Evolutionary conservation across 768 basidiomycete genomes (phyloP).

Genomic region (Galerina sulciceps): DNA sequence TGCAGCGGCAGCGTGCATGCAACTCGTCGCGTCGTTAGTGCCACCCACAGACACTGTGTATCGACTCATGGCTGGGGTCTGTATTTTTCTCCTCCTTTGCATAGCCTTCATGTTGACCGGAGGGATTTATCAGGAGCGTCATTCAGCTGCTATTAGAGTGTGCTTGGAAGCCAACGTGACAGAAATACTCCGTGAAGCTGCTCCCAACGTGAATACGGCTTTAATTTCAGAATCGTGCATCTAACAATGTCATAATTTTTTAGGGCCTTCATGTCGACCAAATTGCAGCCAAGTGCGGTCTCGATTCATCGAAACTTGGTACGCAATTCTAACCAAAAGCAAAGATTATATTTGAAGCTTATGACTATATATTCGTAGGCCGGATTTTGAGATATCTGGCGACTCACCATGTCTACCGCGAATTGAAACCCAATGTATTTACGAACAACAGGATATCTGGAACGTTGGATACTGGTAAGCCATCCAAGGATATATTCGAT

Average conservation of each 20-base stretch:
- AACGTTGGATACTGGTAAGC: slow-evolving; percentile 35
- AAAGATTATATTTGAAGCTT: too few relatives aligned
- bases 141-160: slow-evolving; percentile 32
- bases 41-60: slow-evolving; percentile 30
- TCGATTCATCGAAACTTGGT: slow-evolving; percentile 39
- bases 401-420: slow-evolving; percentile 41
- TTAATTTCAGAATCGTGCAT: neutral
- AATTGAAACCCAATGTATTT: slow-evolving; percentile 39
- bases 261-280: slow-evolving; percentile 38
- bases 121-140: slow-evolving; percentile 22
- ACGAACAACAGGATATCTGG: slow-evolving; percentile 42
- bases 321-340: slow-evolving; percentile 6
- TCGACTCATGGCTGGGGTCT: slow-evolving; percentile 27
- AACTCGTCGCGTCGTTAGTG: slow-evolving; percentile 30
- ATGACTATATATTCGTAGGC: slow-evolving; percentile 22
- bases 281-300: slow-evolving; percentile 32
- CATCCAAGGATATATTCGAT: slow-evolving; percentile 28
- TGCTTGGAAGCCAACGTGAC: slow-evolving; percentile 38
- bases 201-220: slow-evolving; percentile 27
- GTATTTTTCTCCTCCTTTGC: slow-evolving; percentile 6
- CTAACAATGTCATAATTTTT: neutral
- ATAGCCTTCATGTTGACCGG: neutral
- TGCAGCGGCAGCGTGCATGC: slow-evolving; percentile 34
- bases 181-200: slow-evolving; percentile 45
- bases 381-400: slow-evolving; percentile 43